Evolutionary conservation across 2,329 filamentous ascomycete genomes (phyloP).

Genomic region (Teratosphaeria epicoccoides): DNA sequence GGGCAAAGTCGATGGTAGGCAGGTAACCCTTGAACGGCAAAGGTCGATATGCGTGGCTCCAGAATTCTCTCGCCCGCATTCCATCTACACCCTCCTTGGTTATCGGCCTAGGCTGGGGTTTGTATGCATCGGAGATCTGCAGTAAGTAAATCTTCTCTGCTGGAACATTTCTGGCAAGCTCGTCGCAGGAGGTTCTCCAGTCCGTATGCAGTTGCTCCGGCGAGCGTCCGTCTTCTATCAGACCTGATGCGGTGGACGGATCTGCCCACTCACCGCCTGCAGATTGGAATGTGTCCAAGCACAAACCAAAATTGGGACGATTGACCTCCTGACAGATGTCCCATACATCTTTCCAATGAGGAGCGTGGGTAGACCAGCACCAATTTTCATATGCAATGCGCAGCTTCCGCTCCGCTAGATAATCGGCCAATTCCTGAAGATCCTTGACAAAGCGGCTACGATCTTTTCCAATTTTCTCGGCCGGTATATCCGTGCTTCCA

Average conservation of each 20-base stretch:
- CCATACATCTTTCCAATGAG: conserved; percentile 60
- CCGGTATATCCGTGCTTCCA: conserved; percentile 53
- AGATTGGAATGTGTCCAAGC: conserved; percentile 68
- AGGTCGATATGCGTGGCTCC: conserved; percentile 62
- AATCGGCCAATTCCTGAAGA: conserved; percentile 52
- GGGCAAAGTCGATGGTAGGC: conserved; percentile 53
- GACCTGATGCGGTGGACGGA: conserved; percentile 52
- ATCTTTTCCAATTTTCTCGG: conserved; percentile 41
- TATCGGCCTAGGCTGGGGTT: conserved; percentile 44
- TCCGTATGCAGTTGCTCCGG: conserved; percentile 38
- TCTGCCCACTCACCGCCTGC: conserved; percentile 64
- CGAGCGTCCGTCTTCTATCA: conserved; percentile 39
- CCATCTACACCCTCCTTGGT: conserved; percentile 42
- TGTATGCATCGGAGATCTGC: conserved; percentile 67
- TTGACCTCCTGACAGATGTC: conserved; percentile 53
- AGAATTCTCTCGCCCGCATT: conserved; percentile 50
- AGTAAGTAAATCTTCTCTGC: conserved; percentile 62
- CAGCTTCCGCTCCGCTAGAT: conserved; percentile 47
- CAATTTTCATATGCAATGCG: conserved; percentile 69
- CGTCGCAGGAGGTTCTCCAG: conserved; percentile 17
- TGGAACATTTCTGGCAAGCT: conserved; percentile 47
- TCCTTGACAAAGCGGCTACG: conserved; percentile 47
- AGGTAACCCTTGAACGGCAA: conserved; percentile 62
- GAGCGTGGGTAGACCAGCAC: conserved; percentile 66
- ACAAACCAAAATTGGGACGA: conserved; percentile 58